Evolutionary conservation across 345 rosid species (phyloP), one percentile per base, ranked within the genome.

Genomic region (Leavenworthia alabamica): DNA sequence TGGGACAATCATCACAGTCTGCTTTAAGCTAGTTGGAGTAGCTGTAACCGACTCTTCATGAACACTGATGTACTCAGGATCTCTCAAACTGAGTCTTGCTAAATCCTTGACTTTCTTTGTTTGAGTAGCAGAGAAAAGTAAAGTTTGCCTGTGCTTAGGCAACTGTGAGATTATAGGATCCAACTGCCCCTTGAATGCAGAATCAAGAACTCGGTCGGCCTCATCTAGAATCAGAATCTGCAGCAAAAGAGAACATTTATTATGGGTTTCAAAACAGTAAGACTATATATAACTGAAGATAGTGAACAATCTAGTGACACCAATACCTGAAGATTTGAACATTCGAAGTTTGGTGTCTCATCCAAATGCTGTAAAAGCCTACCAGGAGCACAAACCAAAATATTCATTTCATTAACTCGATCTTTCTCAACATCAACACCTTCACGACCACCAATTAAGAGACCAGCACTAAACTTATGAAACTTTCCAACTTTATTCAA

Each of bases 331-430:
- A 93, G 86, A 36, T 89, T 80, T 20, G 99, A 86, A 72, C 99
- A 93, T 12, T 89, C 97, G 62, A 86, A 93, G 53, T 83, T 89
- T 24, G 88, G 91, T 24, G 99, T 93, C 89, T 89, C 96, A 6
- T 93, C 94, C 99, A 93, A 82, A 55, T 93, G 96, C 79, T 93
- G 97, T 71, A 86, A 89, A 73, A 92, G 94, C 66, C 99, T 83
- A 35, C 97, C 97, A 26, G 96, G 99, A 33, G 97, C 89, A 73
- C 99, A 93, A 10, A 86, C 89, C 79, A 93, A 76, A 56, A 89
- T 77, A 67, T 89, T 93, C 28, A 93, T 81, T 52, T 77, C 85
- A 64, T 83, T 86, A 42, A 89, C 96, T 7, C 71, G 73, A 71
- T 89, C 85, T 75, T 92, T 92, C 78, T 92, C 96, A 9, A 58